These are phyloP conservation scores for Biancaea sappan DNA, from an alignment of 306 rosid genomes.

Conservation along the genomic window DNA sequence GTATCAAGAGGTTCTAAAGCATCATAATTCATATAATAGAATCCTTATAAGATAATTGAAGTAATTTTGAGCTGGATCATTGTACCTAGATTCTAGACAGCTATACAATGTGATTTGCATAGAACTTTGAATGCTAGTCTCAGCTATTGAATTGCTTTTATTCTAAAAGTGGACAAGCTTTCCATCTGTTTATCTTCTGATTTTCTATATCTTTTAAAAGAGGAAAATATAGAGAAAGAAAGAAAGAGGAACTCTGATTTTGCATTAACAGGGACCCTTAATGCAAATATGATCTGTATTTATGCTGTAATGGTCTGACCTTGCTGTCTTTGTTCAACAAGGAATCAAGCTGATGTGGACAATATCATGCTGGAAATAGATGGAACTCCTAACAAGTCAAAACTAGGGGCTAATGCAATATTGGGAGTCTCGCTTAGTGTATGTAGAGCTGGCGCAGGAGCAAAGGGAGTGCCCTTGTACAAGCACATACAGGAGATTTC, in stretches of 20 bases:
- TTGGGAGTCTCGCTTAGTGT: conserved; percentile 92
- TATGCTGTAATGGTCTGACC: conserved; percentile 34
- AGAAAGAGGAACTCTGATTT: not conserved
- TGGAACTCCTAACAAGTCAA: conserved; percentile 94
- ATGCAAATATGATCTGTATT: conserved; percentile 20
- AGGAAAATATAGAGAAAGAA: not conserved
- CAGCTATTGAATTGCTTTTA: conserved; percentile 11
- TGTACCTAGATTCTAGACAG: not conserved
- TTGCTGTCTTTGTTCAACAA: conserved; percentile 29
- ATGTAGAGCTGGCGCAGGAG: conserved; percentile 98
- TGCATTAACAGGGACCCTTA: not conserved
- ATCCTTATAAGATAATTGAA: conserved; percentile 1
- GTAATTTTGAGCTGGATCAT: conserved; percentile 19
- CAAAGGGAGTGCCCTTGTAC: conserved; percentile 87
- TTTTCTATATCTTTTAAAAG: not conserved
- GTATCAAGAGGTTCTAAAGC: not conserved
- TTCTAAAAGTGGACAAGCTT: not conserved
- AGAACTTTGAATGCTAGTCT: conserved; percentile 8
- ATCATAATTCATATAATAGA: not conserved
- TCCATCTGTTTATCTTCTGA: not conserved
- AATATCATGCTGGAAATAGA: conserved; percentile 93
- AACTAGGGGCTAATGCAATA: conserved; percentile 96
- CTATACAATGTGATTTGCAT: not conserved
- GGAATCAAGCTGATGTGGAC: conserved; percentile 91
- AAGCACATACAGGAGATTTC: conserved; percentile 90